Conservation (phyloP, 805 yeast species). For the Metschnikowia bowlesiae region DNA sequence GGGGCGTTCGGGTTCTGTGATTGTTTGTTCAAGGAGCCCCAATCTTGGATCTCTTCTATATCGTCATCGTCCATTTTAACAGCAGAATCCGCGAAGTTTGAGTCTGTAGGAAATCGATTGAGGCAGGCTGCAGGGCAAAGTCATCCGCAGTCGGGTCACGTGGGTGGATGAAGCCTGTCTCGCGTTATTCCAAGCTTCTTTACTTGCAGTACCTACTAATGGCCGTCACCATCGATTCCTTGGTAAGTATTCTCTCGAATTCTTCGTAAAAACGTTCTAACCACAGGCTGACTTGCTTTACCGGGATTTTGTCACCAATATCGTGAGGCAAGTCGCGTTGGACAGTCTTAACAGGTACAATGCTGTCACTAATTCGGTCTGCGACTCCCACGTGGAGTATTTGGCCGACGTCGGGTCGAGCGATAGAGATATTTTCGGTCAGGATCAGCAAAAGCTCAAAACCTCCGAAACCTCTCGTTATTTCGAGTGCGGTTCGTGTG, state of each 20-base stretch:
- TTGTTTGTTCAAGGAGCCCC: slow-evolving; percentile 34
- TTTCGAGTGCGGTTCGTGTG: slow-evolving; percentile 77
- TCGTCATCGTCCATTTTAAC: slow-evolving; percentile 13
- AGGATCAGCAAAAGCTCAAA: slow-evolving; percentile 42
- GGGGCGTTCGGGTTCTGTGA: neutral
- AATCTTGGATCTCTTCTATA: slow-evolving; percentile 47
- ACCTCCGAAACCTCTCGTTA: slow-evolving; percentile 49
- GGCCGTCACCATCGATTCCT: slow-evolving; percentile 12
- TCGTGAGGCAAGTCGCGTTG: slow-evolving; percentile 27
- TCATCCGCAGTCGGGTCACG: neutral
- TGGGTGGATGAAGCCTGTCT: neutral
- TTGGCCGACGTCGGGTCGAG: neutral
- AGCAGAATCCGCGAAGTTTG: neutral
- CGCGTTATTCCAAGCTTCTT: neutral
- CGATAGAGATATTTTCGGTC: slow-evolving; percentile 46
- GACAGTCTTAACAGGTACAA: slow-evolving; percentile 8
- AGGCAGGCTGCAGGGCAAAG: neutral
- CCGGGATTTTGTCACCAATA: slow-evolving; percentile 29
- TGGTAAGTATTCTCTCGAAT: slow-evolving; percentile 10
- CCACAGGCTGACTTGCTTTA: slow-evolving; percentile 37
- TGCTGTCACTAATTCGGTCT: neutral
- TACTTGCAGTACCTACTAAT: slow-evolving; percentile 1
- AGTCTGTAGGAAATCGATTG: neutral
- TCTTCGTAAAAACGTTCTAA: neutral
- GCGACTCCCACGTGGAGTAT: neutral